Evolutionary conservation across 2,329 filamentous ascomycete species (phyloP), one percentile per base, ranked within the genome.

Genomic region (Colletotrichum sp.): DNA sequence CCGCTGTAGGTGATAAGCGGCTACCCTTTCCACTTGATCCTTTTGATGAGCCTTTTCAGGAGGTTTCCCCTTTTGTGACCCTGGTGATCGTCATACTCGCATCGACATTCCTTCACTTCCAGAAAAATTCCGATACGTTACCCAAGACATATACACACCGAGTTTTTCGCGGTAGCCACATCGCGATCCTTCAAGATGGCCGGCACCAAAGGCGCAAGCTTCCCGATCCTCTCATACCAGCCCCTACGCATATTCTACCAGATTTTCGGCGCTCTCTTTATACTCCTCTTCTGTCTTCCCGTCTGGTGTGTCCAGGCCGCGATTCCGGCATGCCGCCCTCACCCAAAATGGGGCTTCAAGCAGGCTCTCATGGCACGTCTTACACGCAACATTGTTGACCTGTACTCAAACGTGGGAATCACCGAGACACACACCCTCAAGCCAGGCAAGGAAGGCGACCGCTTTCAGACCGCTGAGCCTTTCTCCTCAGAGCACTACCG

Each of bases 391-490:
- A 34, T 70, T 3, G 61, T 66, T 58, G 51, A 66, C 62, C 43
- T 70, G 16, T 70, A 66, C 34, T 70, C 70, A 3, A 64, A 66
- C 18, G 36, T 74, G 18, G 72, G 69, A 24, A 54, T 72, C 55
- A 74, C 69, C 18, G 63, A 74, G 36, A 66, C 24, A 5, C 57
- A 72, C 33, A 61, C 55, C 18, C 73, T 81, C 78, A 81, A 81
- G n/a, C 75, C 74, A 8, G 77, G 77, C 15, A 59, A 61, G 16
- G 78, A 80, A 69, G 64, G 76, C 13, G 77, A 78, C 72, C 76
- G 78, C 27, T 79, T 79, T 51, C 75, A 77, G 61, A 70, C 76
- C 31, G 66, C 76, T n/a, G 43, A 59, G 12, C 77, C 77, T 8
- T 47, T 54, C 18, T 38, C 75, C 1, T 34, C 61, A 2, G 73